Evolutionary conservation across 164 flowering plant species (phyloP), one percentile per base, ranked within the genome.

Genomic region (Sextonia rubra): DNA sequence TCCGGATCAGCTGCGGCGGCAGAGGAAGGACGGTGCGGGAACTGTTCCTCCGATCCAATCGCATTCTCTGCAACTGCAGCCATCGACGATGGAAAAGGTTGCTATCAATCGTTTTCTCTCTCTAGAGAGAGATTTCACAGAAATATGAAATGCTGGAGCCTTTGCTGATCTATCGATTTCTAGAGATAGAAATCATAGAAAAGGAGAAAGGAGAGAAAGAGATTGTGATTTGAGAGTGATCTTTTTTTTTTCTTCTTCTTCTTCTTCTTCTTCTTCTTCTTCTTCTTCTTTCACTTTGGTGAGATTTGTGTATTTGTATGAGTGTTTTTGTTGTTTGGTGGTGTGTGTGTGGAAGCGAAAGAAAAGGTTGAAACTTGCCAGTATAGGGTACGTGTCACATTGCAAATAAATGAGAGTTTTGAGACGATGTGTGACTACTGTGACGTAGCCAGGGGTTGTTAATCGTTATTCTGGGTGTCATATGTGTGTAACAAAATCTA

Each of bases 51-150:
- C 24, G 79, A 71, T 29, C 61, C 64, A 27, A 69, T 37, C 67
- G 68, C 77, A 58, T 70, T 81, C 68, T 76, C 81, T 44, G 77
- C 81, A 69, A 81, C 81, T 11, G 81, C 80, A 69, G 82, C 82
- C 82, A 79, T 79, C 22, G 62, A 69, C 66, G 66, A 62, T 26
- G 65, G 25, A 62, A 12, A 62, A 62, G n/a, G n/a, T n/a, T n/a
- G n/a, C n/a, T n/a, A n/a, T n/a, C n/a, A n/a, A n/a, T n/a, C n/a
- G n/a, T n/a, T 37, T 37, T 9, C 44, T 37, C 11, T 37, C 44
- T 17, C 15, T 7, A 30, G 29, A 64, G 1, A 25, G 27, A 64
- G 37, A 64, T 14, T 2, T 62, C 27, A 12, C 17, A 63, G 48
- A 47, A n/a, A n/a, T n/a, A n/a, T n/a, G 9, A 64, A 47, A 71